Percentiles rank a stretch among this genome's conserved stretches.
Conservation (phyloP, 495 filamentous ascomycete genomes). For the Hypoxylon crocopeplum region DNA sequence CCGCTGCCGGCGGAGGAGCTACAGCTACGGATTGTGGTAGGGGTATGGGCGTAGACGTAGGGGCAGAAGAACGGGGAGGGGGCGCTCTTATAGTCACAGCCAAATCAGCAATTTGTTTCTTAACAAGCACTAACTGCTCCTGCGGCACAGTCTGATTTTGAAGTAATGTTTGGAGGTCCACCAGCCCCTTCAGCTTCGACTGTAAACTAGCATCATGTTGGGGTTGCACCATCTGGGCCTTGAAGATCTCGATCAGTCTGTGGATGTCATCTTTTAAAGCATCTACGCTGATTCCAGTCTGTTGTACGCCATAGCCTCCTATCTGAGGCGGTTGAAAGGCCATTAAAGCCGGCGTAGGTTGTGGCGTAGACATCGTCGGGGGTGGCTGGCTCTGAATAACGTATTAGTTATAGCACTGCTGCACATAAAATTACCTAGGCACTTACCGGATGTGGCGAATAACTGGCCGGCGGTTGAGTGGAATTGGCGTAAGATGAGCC, state of each 20-base stretch:
- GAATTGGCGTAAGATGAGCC: slow-evolving; percentile 28
- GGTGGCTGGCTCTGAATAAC: slow-evolving; percentile 32
- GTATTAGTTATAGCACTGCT: slow-evolving; percentile 18
- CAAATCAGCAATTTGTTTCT: slow-evolving; percentile 78
- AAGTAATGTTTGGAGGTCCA: slow-evolving; percentile 84
- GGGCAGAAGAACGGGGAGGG: slow-evolving; percentile 34
- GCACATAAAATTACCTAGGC: neutral
- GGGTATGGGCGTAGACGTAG: slow-evolving; percentile 44
- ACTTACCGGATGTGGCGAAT: slow-evolving; percentile 37
- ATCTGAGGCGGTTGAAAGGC: slow-evolving; percentile 42
- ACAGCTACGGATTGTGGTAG: slow-evolving; percentile 42
- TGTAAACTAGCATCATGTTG: slow-evolving; percentile 75
- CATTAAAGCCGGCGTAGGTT: slow-evolving; percentile 40
- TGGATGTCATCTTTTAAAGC: slow-evolving; percentile 82
- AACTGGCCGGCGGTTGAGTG: slow-evolving; percentile 20
- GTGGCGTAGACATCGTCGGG: slow-evolving; percentile 44
- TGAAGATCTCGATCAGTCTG: slow-evolving; percentile 71
- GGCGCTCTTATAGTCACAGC: slow-evolving; percentile 58
- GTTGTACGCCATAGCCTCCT: slow-evolving; percentile 46
- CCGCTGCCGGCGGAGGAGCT: slow-evolving; percentile 44
- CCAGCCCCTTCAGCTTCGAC: slow-evolving; percentile 79
- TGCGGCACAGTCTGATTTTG: slow-evolving; percentile 77
- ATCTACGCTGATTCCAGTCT: slow-evolving; percentile 65
- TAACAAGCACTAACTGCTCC: slow-evolving; percentile 79
- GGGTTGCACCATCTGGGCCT: slow-evolving; percentile 73